Evolutionary conservation across 164 flowering plant species (phyloP), one percentile per base, ranked within the genome.

Genomic region (Vitis labrusca): DNA sequence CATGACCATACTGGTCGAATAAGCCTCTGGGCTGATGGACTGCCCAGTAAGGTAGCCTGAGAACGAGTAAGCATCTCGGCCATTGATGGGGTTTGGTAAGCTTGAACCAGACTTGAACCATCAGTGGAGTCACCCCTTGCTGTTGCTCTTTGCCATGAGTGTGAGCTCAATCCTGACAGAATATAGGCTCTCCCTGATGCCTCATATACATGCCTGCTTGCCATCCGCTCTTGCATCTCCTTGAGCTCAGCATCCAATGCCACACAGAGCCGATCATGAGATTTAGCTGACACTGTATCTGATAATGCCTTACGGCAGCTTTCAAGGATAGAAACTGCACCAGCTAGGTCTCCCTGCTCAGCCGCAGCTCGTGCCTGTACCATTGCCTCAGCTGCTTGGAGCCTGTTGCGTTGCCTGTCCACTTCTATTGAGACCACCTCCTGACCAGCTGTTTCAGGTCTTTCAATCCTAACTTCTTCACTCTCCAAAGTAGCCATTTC

Each of bases 101-200:
- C 66, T 30, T 79, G 87, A 10, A 84, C 70, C 1, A 80, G 81
- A 66, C 82, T 86, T 55, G 83, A 71, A 17, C 86, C 72, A 17
- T 83, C 88, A 0, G 82, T 84, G 9, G 87, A 82, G 74, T 85
- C 89, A 9, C 94, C 94, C 27, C 94, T 73, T 15, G 97, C 84
- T 9, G 93, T 88, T 10, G 97, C 93, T 78, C 97, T 76, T 66
- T 91, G 97, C 85, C 85, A 83, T 44, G 89, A 84, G 66, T 89
- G 93, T 8, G 97, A 87, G 77, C 97, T 89, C 59, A 86, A 70
- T 5, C 90, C 93, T 1, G 97, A 89, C 3, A 89, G 81, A 10
- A 88, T 80, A 59, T 89, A 91, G 6, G 92, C 97, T 64, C 92
- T 75, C 10, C 97, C 97, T 0, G 91, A 82, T 17, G 81, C 77